These are phyloP conservation scores for Leishmania mexicana DNA, from an alignment of 208 protist genomes.

Conservation along the genomic window DNA sequence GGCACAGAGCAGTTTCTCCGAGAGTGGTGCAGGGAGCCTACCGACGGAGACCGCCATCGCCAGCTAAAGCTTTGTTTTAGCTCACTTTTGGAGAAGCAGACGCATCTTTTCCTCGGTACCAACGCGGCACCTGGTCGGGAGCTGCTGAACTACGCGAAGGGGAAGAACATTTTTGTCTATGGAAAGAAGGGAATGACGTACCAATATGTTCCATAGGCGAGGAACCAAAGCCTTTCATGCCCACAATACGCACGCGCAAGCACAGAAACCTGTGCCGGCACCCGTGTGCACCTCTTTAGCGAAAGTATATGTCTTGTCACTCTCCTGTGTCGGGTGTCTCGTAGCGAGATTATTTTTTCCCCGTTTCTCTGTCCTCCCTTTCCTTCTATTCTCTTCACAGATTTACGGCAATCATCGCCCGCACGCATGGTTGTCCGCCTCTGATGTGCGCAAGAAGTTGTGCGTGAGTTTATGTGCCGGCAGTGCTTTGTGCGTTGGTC, in stretches of 20 bases:
- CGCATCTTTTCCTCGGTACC: conserved; percentile 78
- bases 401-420: neutral
- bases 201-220: conserved; percentile 61
- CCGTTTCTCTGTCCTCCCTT: neutral
- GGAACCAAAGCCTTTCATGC: neutral
- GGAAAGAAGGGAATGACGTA: conserved; percentile 68
- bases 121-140: conserved; percentile 65
- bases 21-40: conserved; percentile 59
- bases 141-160: conserved; percentile 79
- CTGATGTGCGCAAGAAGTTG: neutral
- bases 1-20: conserved; percentile 72
- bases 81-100: conserved; percentile 56
- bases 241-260: neutral
- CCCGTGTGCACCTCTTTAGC: neutral
- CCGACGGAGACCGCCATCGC: conserved; percentile 79
- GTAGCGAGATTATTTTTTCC: neutral
- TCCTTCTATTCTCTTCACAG: conserved; percentile 8
- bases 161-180: conserved; percentile 86
- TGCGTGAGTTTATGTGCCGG: neutral
- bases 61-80: conserved; percentile 70
- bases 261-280: neutral
- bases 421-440: neutral
- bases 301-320: neutral
- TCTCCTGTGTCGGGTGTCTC: neutral
- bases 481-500: neutral